Conservation (phyloP, 176 grass and related monocot genomes). For the Themeda triandra region DNA sequence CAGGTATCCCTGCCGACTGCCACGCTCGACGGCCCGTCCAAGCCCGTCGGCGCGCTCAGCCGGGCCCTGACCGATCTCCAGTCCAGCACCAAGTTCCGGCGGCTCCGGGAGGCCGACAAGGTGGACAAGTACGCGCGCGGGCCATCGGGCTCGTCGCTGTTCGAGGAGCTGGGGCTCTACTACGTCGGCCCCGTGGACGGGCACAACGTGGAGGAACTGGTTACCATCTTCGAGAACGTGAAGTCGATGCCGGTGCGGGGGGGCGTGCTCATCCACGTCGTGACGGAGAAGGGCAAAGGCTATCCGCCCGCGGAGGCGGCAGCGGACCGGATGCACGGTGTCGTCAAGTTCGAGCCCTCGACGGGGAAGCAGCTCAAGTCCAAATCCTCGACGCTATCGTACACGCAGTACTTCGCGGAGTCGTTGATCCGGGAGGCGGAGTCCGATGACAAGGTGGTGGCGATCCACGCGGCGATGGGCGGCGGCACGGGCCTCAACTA, state of each 20-base stretch:
- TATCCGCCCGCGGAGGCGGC: conserved; percentile 92
- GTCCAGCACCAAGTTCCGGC: conserved; percentile 81
- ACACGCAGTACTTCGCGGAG: conserved; percentile 92
- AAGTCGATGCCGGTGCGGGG: conserved; percentile 79
- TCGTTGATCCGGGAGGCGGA: conserved; percentile 79
- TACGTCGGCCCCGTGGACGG: conserved; percentile 97
- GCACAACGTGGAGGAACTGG: conserved; percentile 74
- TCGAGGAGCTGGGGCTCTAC: conserved; percentile 96
- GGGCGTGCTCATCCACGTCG: conserved; percentile 78
- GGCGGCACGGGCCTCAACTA: conserved; percentile 93
- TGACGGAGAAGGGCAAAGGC: conserved; percentile 91
- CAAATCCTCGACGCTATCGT: conserved; percentile 41
- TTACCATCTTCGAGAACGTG: conserved; percentile 77
- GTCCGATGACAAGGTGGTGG: conserved; percentile 67
- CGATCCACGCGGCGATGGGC: conserved; percentile 95
- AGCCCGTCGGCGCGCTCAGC: conserved; percentile 82
- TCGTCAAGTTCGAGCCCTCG: conserved; percentile 73
- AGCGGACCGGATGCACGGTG: conserved; percentile 90
- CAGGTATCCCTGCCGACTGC: conserved; percentile 94
- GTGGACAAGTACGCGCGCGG: conserved; percentile 86
- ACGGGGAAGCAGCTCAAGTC: conserved; percentile 74
- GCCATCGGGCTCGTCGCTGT: conserved; percentile 54
- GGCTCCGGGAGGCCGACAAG: conserved; percentile 80
- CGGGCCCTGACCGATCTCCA: conserved; percentile 85
- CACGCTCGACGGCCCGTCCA: conserved; percentile 70